Evolutionary conservation across 768 basidiomycete genomes (phyloP).

Genomic region (Lactarius quietus): DNA sequence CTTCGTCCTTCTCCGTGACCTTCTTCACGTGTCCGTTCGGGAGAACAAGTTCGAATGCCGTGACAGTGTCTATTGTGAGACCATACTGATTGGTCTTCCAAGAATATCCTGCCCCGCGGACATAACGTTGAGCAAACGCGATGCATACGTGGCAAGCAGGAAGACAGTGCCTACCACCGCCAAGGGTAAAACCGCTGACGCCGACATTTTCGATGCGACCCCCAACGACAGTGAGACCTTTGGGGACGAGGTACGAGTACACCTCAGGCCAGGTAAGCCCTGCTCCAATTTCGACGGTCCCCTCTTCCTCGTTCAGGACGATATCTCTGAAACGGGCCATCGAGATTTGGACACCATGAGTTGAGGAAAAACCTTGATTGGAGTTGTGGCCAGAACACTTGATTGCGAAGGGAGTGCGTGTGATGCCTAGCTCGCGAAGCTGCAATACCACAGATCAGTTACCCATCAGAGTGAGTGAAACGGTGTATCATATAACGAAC

Average conservation of each 20-base stretch:
- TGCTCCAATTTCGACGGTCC: neutral
- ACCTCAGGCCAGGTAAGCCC: neutral
- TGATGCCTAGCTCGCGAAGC: neutral
- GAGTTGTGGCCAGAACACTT: neutral
- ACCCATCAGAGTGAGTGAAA: neutral
- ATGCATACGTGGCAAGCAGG: neutral
- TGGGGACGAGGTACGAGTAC: neutral
- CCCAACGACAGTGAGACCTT: neutral
- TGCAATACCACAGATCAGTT: neutral
- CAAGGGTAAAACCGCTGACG: neutral
- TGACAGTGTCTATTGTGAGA: conserved; percentile 23
- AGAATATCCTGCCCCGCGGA: conserved; percentile 1
- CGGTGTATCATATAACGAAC: neutral
- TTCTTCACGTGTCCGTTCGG: conserved; percentile 20
- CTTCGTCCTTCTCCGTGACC: neutral
- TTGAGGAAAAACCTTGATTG: conserved; percentile 7
- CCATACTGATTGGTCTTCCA: conserved; percentile 25
- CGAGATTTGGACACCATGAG: neutral
- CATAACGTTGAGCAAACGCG: neutral
- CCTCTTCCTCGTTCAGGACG: neutral
- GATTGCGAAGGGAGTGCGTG: neutral
- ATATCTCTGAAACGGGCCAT: conserved; percentile 3
- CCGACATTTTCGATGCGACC: neutral
- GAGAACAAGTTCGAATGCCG: conserved; percentile 23
- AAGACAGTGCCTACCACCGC: conserved; percentile 1